Conservation (phyloP, 148 eudicot species). For the Rhododendron ferrugineum region DNA sequence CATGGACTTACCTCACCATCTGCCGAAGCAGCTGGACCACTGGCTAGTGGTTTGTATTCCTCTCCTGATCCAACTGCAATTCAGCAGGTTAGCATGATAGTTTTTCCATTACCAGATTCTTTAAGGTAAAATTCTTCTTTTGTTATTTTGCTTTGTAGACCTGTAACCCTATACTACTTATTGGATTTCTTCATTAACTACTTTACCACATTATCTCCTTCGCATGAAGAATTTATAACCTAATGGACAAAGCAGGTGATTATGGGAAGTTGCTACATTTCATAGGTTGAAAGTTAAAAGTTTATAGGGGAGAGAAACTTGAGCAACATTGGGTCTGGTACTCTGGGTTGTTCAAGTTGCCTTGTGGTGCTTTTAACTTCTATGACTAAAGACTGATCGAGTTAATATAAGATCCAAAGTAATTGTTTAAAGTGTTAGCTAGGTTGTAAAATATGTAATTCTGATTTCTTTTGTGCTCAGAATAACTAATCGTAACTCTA, state of each 20-base stretch:
- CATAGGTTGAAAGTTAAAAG: background rate
- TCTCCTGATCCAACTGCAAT: slow-evolving; percentile 34
- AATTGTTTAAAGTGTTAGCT: background rate
- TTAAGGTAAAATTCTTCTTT: background rate
- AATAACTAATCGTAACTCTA: background rate
- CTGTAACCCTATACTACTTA: background rate
- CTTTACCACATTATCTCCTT: background rate
- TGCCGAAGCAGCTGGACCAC: slow-evolving; percentile 33
- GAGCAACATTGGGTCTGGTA: background rate
- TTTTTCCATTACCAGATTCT: background rate
- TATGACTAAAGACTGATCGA: background rate
- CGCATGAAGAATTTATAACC: background rate
- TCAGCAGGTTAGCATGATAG: background rate
- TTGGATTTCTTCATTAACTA: background rate
- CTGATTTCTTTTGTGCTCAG: background rate
- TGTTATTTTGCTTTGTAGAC: background rate
- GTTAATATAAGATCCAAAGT: background rate
- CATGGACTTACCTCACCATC: slow-evolving; percentile 25
- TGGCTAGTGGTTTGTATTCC: slow-evolving; percentile 58
- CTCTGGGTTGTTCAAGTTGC: background rate
- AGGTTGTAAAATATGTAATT: background rate
- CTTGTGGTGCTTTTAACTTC: background rate
- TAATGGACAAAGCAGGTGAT: background rate
- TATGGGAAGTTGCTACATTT: background rate
- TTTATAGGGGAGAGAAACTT: background rate